These are phyloP conservation scores for Candida railenensis DNA, from an alignment of 805 yeast genomes.

Conservation along the genomic window DNA sequence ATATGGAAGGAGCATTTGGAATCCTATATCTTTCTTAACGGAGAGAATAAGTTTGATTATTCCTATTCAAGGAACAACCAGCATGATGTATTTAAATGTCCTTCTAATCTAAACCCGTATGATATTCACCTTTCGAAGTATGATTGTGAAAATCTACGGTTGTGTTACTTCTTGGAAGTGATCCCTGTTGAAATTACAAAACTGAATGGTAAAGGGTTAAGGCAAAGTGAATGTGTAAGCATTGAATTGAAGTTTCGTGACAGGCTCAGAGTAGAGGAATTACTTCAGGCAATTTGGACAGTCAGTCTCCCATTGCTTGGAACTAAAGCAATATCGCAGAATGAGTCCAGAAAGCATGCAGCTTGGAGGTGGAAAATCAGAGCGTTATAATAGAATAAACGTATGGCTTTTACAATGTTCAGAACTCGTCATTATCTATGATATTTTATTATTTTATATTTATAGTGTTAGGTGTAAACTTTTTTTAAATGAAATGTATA, in stretches of 20 bases:
- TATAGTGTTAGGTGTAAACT: too few species aligned
- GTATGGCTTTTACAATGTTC: too few species aligned
- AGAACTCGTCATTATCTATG: too few species aligned
- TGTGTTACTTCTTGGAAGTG: slow-evolving; percentile 21
- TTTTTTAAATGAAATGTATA: too few species aligned
- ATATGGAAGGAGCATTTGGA: slow-evolving; percentile 40
- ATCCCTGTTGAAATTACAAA: slow-evolving; percentile 4
- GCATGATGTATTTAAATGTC: neutral
- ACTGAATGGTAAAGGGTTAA: neutral
- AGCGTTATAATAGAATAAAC: too few species aligned
- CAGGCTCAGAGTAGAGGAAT: neutral
- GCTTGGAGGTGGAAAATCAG: neutral
- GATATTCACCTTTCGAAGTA: slow-evolving; percentile 10
- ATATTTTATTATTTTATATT: too few species aligned
- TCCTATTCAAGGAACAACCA: slow-evolving; percentile 5
- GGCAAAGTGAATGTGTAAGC: neutral
- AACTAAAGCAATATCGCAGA: neutral
- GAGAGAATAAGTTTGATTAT: slow-evolving; percentile 21
- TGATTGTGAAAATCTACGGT: slow-evolving; percentile 9
- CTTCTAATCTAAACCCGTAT: slow-evolving; percentile 14
- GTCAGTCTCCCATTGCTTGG: neutral
- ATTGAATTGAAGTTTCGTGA: neutral
- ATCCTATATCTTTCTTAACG: slow-evolving; percentile 24
- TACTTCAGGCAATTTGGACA: neutral
- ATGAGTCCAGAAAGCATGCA: neutral